Evolutionary conservation across 129 eudicot genomes (phyloP).

Genomic region (Lonicera japonica): DNA sequence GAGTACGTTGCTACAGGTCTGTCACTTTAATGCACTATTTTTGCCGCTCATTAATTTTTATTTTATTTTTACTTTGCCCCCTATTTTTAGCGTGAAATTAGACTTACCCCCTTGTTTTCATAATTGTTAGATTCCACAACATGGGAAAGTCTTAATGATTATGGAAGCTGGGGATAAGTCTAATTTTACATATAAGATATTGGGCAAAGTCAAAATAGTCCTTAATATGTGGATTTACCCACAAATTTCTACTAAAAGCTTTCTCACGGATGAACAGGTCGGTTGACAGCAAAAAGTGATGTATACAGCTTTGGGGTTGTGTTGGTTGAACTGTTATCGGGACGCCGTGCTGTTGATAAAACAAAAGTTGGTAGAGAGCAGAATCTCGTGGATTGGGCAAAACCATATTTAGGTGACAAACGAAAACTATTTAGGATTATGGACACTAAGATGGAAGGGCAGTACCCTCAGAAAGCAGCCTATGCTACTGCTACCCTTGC

Average conservation of each 20-base stretch:
- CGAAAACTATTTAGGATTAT: constrained; percentile 72
- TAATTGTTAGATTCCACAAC: too few relatives aligned
- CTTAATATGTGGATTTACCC: too few relatives aligned
- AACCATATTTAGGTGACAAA: constrained; percentile 76
- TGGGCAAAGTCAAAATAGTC: too few relatives aligned
- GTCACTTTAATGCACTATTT: background rate
- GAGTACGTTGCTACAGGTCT: constrained; percentile 93
- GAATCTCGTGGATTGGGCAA: constrained; percentile 90
- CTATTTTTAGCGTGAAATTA: too few relatives aligned
- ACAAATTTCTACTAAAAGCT: background rate
- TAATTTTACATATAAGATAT: too few relatives aligned
- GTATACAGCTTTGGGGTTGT: constrained; percentile 97
- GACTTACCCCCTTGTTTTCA: too few relatives aligned
- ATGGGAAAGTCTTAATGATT: too few relatives aligned
- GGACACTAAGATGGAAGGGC: constrained; percentile 85
- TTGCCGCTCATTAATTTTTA: too few relatives aligned
- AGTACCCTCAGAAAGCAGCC: constrained; percentile 81
- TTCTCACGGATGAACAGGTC: constrained; percentile 38
- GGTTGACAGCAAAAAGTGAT: constrained; percentile 75
- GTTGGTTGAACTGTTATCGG: constrained; percentile 67
- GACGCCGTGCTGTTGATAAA: constrained; percentile 82
- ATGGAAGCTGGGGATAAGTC: too few relatives aligned
- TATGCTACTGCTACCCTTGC: constrained; percentile 63
- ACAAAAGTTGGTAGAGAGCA: constrained; percentile 59
- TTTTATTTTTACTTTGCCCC: too few relatives aligned